These are phyloP conservation scores for Erythrophleum fordii DNA, from an alignment of 306 rosid species.

Conservation along the genomic window DNA sequence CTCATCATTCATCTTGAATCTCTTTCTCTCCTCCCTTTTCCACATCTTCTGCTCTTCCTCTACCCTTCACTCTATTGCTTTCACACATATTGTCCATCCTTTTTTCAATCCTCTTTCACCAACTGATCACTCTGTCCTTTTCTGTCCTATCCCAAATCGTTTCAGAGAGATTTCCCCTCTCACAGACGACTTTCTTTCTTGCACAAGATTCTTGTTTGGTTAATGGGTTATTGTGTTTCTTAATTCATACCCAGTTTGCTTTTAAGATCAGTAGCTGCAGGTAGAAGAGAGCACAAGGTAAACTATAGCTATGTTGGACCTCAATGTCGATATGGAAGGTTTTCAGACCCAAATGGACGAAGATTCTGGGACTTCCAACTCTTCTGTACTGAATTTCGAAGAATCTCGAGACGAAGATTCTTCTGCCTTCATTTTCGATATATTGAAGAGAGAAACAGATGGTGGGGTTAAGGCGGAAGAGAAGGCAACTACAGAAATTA, in stretches of 20 bases:
- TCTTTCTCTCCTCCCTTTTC: background rate
- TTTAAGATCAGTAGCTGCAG: background rate
- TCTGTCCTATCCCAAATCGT: background rate
- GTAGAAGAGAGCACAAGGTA: background rate
- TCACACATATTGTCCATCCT: background rate
- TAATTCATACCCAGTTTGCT: background rate
- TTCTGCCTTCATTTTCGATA: constrained; percentile 46
- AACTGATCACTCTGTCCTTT: background rate
- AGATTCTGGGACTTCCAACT: constrained; percentile 56
- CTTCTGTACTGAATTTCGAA: constrained; percentile 45
- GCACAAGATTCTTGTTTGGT: background rate
- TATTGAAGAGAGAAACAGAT: constrained; percentile 44
- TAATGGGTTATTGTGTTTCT: background rate
- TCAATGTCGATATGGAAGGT: constrained; percentile 58
- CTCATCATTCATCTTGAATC: background rate
- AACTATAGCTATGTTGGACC: constrained; percentile 64
- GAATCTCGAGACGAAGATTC: constrained; percentile 41
- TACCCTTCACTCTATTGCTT: background rate
- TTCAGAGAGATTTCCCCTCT: background rate
- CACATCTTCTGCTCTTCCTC: no score
- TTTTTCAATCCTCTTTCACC: background rate
- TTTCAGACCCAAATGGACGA: constrained; percentile 39
- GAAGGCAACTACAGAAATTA: constrained; percentile 7
- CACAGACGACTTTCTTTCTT: background rate
- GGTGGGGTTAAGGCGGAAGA: background rate